Evolutionary conservation across 441 rosid genomes (phyloP), one percentile per base, ranked within the genome.

Genomic region (Adansonia rubrostipa): DNA sequence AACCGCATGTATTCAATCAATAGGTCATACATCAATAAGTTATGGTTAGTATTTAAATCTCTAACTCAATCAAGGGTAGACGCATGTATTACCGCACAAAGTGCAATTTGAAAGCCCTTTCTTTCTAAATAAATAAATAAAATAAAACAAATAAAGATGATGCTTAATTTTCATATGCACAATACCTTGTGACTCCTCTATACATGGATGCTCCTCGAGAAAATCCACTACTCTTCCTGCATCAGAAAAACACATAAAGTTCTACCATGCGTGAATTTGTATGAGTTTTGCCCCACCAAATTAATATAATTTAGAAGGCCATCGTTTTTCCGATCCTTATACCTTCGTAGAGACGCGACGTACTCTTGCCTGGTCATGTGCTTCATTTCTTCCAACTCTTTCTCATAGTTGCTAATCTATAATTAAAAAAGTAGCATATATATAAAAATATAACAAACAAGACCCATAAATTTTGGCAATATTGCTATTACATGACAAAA

Each of bases 181-280:
- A 20, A 50, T 76, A 94, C 99, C 99, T 96, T 45, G 99, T 96
- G 48, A 96, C 99, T 36, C 99, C 99, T 19, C 98, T 88, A 77
- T 96, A 96, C 11, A 94, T 92, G 47, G 99, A 96, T 71, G 99
- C 98, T 72, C 99, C 99, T 28, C 99, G 88, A 73, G 99, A 96
- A 82, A 96, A 96, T 66, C 98, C 99, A 84, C 97, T 96, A 68
- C 99, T 96, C 84, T 92, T 96, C 85, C 99, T 96, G 89, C 82
- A 69, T 14, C 56, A 22, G 6, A 45, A 13, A 56, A 9, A 40
- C 9, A 71, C 24, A 73, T 57, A 65, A 22, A 73, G 22, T 11
- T 83, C 66, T 69, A 44, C 44, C 60, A 50, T 45, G 44, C 69
- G 40, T 73, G 75, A 61, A 58, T 44, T 77, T 40, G 7, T 24